phyloP scores from a whole-genome alignment of 2,329 filamentous ascomycete genomes.

The Gnomoniopsis smithogilvyi region DNA sequence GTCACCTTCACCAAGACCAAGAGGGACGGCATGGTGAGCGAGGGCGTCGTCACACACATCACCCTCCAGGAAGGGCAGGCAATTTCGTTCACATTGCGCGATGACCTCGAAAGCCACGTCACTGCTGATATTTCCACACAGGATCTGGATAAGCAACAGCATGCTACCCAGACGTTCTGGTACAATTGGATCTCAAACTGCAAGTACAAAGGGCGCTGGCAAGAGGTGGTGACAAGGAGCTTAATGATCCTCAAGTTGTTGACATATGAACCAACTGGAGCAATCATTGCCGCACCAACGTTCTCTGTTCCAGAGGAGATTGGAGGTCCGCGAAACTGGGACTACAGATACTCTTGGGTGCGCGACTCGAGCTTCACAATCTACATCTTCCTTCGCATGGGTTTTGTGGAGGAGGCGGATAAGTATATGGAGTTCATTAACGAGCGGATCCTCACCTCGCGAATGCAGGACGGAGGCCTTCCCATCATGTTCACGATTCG shows the following conservation, averaged over 20 bases:
- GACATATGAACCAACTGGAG: constrained; percentile 75
- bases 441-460: constrained; percentile 62
- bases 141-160: constrained; percentile 60
- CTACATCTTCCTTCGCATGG: constrained; percentile 73
- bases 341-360: constrained; percentile 77
- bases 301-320: constrained; percentile 76
- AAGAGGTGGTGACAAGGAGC: constrained; percentile 65
- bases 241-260: constrained; percentile 73
- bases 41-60: constrained; percentile 61
- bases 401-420: constrained; percentile 72
- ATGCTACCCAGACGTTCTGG: constrained; percentile 70
- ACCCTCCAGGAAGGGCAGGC: constrained; percentile 63
- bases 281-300: constrained; percentile 72
- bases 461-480: constrained; percentile 57
- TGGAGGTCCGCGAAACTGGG: constrained; percentile 64
- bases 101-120: constrained; percentile 56
- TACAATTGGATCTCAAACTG: constrained; percentile 69
- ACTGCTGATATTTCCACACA: constrained; percentile 55
- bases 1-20: constrained; percentile 54
- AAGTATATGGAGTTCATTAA: constrained; percentile 78
- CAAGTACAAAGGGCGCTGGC: constrained; percentile 69
- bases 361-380: constrained; percentile 75
- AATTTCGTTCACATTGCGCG: constrained; percentile 66
- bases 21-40: constrained; percentile 51
- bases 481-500: constrained; percentile 82